These are phyloP conservation scores for Moesziomyces parantarcticus DNA, from an alignment of 1,284 basidiomycete genomes.

Conservation along the genomic window DNA sequence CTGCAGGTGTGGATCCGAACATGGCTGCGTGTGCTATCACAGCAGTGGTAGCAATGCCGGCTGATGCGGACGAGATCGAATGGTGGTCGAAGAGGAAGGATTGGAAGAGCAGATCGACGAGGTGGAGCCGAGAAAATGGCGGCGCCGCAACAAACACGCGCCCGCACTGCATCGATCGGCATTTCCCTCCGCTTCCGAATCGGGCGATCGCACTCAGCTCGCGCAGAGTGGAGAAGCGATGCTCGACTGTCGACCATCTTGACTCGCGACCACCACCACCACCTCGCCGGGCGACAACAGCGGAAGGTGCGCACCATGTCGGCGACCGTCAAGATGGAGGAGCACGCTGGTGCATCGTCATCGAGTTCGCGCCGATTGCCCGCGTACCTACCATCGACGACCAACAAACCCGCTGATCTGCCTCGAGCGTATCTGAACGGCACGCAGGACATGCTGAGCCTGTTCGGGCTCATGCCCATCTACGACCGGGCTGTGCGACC, in stretches of 20 bases:
- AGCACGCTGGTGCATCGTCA: conserved; percentile 16
- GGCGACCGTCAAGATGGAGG: conserved; percentile 19
- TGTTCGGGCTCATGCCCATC: conserved; percentile 56
- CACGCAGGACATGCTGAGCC: conserved; percentile 54
- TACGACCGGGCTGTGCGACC: conserved; percentile 58
- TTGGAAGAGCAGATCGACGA: too few relatives aligned
- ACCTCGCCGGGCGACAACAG: background rate
- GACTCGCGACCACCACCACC: background rate
- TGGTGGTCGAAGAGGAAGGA: background rate
- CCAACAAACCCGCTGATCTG: conserved; percentile 27
- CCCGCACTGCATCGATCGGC: background rate
- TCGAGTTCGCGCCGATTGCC: conserved; percentile 15
- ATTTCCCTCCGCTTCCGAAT: too few relatives aligned
- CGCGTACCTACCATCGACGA: conserved; percentile 34
- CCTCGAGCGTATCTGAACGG: conserved; percentile 50
- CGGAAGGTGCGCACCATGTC: conserved; percentile 11
- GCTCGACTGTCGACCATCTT: background rate
- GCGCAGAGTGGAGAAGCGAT: too few relatives aligned
- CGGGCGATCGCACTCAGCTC: too few relatives aligned
- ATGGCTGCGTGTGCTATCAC: conserved; percentile 10
- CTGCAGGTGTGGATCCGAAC: conserved; percentile 38
- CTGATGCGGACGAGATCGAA: background rate
- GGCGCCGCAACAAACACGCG: conserved; percentile 8
- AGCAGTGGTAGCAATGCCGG: background rate
- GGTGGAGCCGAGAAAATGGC: too few relatives aligned